Evolutionary conservation across 2,329 filamentous ascomycete species (phyloP).

Genomic region (Amesomyces nigricolor): DNA sequence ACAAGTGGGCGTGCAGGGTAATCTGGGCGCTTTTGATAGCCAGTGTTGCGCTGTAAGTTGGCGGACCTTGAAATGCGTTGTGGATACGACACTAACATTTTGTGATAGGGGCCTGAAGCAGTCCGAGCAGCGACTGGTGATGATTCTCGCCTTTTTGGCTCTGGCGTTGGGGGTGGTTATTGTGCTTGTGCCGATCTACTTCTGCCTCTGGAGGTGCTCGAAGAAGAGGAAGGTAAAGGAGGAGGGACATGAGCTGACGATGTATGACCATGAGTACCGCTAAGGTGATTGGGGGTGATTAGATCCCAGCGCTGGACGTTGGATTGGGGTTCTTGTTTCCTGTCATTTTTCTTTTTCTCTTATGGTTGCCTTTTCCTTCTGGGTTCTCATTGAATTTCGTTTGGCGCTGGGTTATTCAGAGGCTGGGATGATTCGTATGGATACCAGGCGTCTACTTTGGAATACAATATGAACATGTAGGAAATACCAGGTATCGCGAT

Average conservation of each 20-base stretch:
- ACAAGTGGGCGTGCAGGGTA: conserved; percentile 23
- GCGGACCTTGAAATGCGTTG: background rate
- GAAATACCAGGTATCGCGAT: too few relatives aligned
- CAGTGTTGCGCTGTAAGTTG: conserved; percentile 26
- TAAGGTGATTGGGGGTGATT: too few relatives aligned
- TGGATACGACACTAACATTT: background rate
- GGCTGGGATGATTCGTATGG: too few relatives aligned
- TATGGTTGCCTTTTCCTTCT: too few relatives aligned
- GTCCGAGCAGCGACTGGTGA: conserved; percentile 15
- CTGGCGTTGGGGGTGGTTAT: conserved; percentile 21
- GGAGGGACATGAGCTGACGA: conserved; percentile 20
- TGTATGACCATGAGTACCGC: conserved; percentile 21
- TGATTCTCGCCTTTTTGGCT: conserved; percentile 25
- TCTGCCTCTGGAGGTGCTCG: conserved; percentile 22
- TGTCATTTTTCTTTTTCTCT: too few relatives aligned
- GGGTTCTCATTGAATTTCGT: too few relatives aligned
- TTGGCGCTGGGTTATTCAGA: too few relatives aligned
- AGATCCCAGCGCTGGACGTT: too few relatives aligned
- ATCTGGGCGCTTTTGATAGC: conserved; percentile 26
- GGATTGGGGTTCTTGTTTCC: too few relatives aligned
- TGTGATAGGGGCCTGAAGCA: conserved; percentile 24
- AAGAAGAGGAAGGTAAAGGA: conserved; percentile 15
- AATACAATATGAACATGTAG: too few relatives aligned
- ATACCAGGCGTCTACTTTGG: too few relatives aligned
- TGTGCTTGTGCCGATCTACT: conserved; percentile 21